Base-by-base conservation (phyloP, 2,329 filamentous ascomycete species). In the Colletotrichum truncatum region DNA sequence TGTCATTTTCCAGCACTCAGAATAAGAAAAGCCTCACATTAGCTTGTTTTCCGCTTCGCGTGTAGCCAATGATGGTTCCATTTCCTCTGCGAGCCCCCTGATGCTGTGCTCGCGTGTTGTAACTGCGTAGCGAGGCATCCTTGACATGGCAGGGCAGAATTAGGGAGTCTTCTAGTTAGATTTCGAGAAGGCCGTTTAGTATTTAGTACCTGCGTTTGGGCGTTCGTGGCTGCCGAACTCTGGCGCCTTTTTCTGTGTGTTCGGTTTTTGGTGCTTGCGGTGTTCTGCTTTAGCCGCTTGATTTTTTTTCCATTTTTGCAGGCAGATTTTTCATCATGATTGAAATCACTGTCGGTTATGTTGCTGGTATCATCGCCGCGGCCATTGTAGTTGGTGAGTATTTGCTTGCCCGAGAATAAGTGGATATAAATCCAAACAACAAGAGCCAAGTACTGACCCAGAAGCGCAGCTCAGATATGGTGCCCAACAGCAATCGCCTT, bases 401-500 rank as follows among this genome's bases (percentile, higher is more conserved):
- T 9, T 30, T 6, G 6, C 14, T 18, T 18, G n/a, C n/a, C n/a
- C n/a, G n/a, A n/a, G n/a, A n/a, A n/a, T n/a, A n/a, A n/a, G n/a
- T n/a, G n/a, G n/a, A n/a, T n/a, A n/a, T n/a, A n/a, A n/a, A n/a
- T n/a, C n/a, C n/a, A n/a, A n/a, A n/a, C n/a, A n/a, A n/a, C n/a
- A n/a, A n/a, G n/a, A n/a, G n/a, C n/a, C 39, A 43, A 12, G 7
- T 43, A 25, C 12, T 51, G 32, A 55, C 21, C 34, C 8, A n/a
- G n/a, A n/a, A 38, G 10, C 11, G n/a, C 66, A 79, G 78, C 80
- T n/a, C 76, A 77, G 64, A 67, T 79, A 43, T 71, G 77, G 32
- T 70, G 75, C 36, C 76, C 79, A 3, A 75, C 75, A 48, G 74
- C 74, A 14, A 67, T 81, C 6, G 74, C 75, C 0, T 70, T 78